Percentiles rank a stretch among this genome's conserved stretches.
Evolutionary conservation across 1,284 basidiomycete genomes (phyloP).

Genomic region (Cutaneotrichosporon daszewskae): DNA sequence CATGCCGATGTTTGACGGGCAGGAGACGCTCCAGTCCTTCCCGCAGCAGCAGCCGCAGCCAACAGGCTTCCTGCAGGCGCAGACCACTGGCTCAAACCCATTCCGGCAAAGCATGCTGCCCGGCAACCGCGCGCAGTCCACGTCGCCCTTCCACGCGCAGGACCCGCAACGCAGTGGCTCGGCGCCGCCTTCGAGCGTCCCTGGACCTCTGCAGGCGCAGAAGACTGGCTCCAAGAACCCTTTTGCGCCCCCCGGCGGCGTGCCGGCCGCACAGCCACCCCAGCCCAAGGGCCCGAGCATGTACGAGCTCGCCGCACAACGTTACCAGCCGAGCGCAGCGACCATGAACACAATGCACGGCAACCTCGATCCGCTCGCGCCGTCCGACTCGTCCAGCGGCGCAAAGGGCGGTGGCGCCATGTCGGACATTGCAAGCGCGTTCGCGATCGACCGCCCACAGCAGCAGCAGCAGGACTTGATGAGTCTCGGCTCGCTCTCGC

Average conservation of each 20-base stretch:
- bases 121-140: neutral
- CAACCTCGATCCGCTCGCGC: slow-evolving; percentile 9
- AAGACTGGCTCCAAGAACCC: slow-evolving; percentile 93
- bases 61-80: slow-evolving; percentile 50
- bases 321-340: slow-evolving; percentile 10
- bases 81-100: slow-evolving; percentile 55
- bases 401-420: slow-evolving; percentile 20
- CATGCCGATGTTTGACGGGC: too few species aligned
- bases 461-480: slow-evolving; percentile 14
- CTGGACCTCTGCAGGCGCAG: slow-evolving; percentile 66
- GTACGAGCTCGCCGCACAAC: slow-evolving; percentile 66
- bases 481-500: slow-evolving; percentile 6
- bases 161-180: slow-evolving; percentile 2
- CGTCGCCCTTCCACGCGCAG: slow-evolving; percentile 56
- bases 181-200: slow-evolving; percentile 39
- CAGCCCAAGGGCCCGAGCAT: slow-evolving; percentile 71
- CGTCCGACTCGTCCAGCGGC: neutral
- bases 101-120: slow-evolving; percentile 54
- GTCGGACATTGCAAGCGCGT: slow-evolving; percentile 42
- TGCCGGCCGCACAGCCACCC: slow-evolving; percentile 50
- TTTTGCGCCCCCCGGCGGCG: slow-evolving; percentile 68
- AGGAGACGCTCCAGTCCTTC: slow-evolving; percentile 2
- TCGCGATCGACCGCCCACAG: slow-evolving; percentile 26
- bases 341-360: slow-evolving; percentile 5
- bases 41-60: slow-evolving; percentile 48